These are phyloP conservation scores for Emergomyces orientalis DNA, from an alignment of 2,329 filamentous ascomycete genomes.

Conservation along the genomic window DNA sequence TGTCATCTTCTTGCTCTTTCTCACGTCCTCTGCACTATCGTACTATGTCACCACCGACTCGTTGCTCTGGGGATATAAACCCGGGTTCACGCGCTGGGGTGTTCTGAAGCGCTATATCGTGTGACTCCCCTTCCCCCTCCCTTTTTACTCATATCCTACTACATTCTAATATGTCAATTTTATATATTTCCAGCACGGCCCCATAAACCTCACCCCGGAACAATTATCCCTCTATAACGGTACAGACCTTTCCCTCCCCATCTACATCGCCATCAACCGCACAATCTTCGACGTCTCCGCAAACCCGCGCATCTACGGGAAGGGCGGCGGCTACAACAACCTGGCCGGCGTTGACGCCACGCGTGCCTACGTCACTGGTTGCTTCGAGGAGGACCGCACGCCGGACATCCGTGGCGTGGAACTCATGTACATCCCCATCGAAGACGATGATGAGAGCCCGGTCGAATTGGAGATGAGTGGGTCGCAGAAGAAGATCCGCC, in stretches of 20 bases:
- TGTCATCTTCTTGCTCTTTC: slow-evolving; percentile 10
- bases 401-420: slow-evolving; percentile 81
- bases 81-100: slow-evolving; percentile 50
- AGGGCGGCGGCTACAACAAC: slow-evolving; percentile 75
- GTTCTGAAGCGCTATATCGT: slow-evolving; percentile 55
- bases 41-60: slow-evolving; percentile 67
- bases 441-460: slow-evolving; percentile 46
- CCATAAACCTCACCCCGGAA: slow-evolving; percentile 61
- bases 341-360: slow-evolving; percentile 82
- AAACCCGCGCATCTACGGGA: slow-evolving; percentile 55
- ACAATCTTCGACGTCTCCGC: slow-evolving; percentile 56
- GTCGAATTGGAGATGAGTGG: slow-evolving; percentile 24
- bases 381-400: slow-evolving; percentile 76
- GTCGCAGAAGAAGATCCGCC: slow-evolving; percentile 42
- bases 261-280: slow-evolving; percentile 77
- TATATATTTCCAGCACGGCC: slow-evolving; percentile 36
- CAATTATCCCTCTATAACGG: slow-evolving; percentile 72
- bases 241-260: slow-evolving; percentile 60
- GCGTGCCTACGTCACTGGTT: slow-evolving; percentile 84
- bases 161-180: neutral
- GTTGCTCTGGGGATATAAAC: slow-evolving; percentile 59
- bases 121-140: slow-evolving; percentile 23
- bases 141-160: slow-evolving; percentile 8
- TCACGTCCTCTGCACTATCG: slow-evolving; percentile 47
- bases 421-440: slow-evolving; percentile 64